phyloP scores from a whole-genome alignment of 305 asterid species.

The Plantago rigida region DNA sequence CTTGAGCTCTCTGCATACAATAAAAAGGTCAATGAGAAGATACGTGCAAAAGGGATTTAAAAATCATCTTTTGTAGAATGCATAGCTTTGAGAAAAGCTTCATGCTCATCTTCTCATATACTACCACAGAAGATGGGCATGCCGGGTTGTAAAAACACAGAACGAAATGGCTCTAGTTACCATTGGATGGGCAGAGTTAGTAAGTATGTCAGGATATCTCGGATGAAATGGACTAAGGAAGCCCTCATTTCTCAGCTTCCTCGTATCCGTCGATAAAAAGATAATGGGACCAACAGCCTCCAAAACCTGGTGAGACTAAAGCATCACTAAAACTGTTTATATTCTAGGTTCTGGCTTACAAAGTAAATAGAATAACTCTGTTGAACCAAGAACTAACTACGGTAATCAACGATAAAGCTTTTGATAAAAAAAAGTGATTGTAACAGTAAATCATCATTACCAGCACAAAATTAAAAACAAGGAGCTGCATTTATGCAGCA shows the following conservation, averaged over 20 bases:
- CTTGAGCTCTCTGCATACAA: constrained; percentile 88
- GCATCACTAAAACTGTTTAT: constrained; percentile 19
- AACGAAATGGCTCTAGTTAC: constrained; percentile 34
- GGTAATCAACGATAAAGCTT: neutral
- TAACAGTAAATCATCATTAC: neutral
- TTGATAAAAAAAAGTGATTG: neutral
- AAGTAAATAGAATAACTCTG: constrained; percentile 1
- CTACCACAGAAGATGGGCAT: constrained; percentile 16
- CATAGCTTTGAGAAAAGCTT: constrained; percentile 16
- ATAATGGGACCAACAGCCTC: constrained; percentile 98
- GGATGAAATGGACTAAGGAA: constrained; percentile 98
- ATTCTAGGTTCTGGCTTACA: constrained; percentile 12
- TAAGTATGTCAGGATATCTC: constrained; percentile 96
- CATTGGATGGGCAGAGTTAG: constrained; percentile 99
- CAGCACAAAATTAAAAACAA: neutral
- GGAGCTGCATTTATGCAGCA: constrained; percentile 1
- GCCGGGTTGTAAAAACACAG: constrained; percentile 10
- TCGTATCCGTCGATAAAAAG: constrained; percentile 85
- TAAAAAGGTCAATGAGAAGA: constrained; percentile 17
- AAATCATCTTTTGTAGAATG: constrained; percentile 12
- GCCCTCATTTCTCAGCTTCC: constrained; percentile 96
- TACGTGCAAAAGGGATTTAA: constrained; percentile 20
- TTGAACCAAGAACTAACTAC: constrained; percentile 10
- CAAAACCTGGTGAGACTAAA: constrained; percentile 54
- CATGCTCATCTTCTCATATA: constrained; percentile 14